Evolutionary conservation across 306 rosid species (phyloP), one percentile per base, ranked within the genome.

Genomic region (Rubus parviflorus): DNA sequence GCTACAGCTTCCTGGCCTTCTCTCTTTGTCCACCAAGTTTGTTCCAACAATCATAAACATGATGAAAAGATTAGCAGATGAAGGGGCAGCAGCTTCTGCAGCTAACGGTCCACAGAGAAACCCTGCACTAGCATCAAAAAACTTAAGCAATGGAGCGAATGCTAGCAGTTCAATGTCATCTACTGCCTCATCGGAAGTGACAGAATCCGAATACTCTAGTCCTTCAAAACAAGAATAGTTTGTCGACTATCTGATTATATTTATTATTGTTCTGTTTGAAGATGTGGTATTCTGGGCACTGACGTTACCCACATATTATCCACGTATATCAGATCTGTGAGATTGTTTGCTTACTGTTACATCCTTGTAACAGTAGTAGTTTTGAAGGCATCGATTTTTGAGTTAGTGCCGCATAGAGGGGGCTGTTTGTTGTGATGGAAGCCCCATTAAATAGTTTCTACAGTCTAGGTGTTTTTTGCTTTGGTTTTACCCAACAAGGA

Each of bases 1-100:
- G 19, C 30, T 84, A 78, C 98, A 96, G 99, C 90, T 96, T 70
- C 93, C 99, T 0, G 99, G 98, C 70, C 77, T 96, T 78, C 74
- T 96, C 70, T 89, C 98, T 38, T 81, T 96, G 89, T 89, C 94
- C 13, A 64, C 81, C 81, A 92, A 90, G 85, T 81, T 96, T 60
- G 49, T 96, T 56, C 99, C 99, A 72, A 93, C 99, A 20, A 77
- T 93, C 76, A 85, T 96, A 90, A 86, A 87, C 83, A 79, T 96
- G 17, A 71, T 96, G 17, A 88, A 72, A 86, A 91, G 83, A 78
- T 87, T 96, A 77, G 99, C 98, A 25, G 99, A 93, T 74, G 92
- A 91, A 82, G 97, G 93, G 56, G 79, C 79, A 45, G 79, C n/a
- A 51, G 75, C 37, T 37, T 40, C 89, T 79, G 74, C 90, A 43